Conservation (phyloP, 331 rosid species). For the Quercus phellos region DNA sequence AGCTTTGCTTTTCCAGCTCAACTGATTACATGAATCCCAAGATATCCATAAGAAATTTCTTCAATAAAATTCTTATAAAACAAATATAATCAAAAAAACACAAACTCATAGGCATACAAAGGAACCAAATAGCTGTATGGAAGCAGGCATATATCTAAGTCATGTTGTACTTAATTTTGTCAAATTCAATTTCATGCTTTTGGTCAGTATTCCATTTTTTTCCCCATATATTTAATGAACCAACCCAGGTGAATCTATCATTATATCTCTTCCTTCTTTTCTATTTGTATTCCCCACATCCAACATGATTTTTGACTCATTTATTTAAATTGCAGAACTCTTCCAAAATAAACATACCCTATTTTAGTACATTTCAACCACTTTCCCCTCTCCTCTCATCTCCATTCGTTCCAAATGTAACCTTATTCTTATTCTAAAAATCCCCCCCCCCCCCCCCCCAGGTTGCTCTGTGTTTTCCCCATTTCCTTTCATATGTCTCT, state of each 20-base stretch:
- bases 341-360: too few relatives aligned
- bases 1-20: slow-evolving; percentile 86
- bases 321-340: too few relatives aligned
- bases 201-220: neutral
- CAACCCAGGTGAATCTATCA: neutral
- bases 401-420: too few relatives aligned
- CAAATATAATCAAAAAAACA: neutral
- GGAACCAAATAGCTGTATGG: neutral
- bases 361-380: too few relatives aligned
- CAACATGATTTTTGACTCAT: neutral
- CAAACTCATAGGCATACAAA: neutral
- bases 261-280: neutral
- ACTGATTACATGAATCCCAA: slow-evolving; percentile 46
- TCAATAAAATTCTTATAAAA: neutral
- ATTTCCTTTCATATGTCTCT: neutral
- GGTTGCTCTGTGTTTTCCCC: too few relatives aligned
- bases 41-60: slow-evolving; percentile 11
- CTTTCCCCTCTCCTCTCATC: too few relatives aligned
- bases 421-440: too few relatives aligned
- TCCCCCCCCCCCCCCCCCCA: too few relatives aligned
- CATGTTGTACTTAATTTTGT: neutral
- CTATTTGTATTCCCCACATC: neutral
- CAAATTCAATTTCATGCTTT: neutral
- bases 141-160: neutral
- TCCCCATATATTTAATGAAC: neutral